Evolutionary conservation across 768 basidiomycete genomes (phyloP).

Genomic region (Auricularia heimuer): DNA sequence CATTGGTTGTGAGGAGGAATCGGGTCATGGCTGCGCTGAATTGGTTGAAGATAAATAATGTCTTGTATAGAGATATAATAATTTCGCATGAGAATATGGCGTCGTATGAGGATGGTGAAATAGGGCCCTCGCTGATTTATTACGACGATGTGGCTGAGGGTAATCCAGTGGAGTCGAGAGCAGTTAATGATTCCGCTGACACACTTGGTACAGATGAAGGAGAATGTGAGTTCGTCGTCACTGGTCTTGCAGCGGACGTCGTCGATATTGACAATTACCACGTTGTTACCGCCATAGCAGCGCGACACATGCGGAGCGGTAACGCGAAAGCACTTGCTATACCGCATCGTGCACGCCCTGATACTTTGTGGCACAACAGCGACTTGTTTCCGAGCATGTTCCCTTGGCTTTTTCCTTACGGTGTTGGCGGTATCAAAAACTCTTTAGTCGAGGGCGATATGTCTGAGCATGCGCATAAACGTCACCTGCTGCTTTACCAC

Average conservation of each 20-base stretch:
- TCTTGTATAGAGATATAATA: slow-evolving; percentile 21
- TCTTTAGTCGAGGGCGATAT: neutral
- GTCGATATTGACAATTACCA: neutral
- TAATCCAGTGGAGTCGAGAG: slow-evolving; percentile 17
- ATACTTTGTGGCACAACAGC: neutral
- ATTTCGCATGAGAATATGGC: slow-evolving; percentile 18
- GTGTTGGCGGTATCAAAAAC: neutral
- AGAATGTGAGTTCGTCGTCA: slow-evolving; percentile 18
- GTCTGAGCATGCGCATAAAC: slow-evolving; percentile 16
- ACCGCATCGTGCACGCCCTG: neutral
- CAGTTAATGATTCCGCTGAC: slow-evolving; percentile 18
- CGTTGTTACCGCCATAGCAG: neutral
- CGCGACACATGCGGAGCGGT: neutral
- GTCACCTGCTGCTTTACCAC: slow-evolving; percentile 26
- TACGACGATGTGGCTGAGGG: slow-evolving; percentile 12
- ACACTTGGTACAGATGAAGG: slow-evolving; percentile 9
- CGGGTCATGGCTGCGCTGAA: slow-evolving; percentile 19
- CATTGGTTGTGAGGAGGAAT: slow-evolving; percentile 16
- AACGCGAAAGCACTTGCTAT: neutral
- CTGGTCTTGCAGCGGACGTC: slow-evolving; percentile 7
- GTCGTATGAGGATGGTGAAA: neutral
- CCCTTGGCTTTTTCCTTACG: slow-evolving; percentile 4
- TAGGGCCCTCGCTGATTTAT: slow-evolving; percentile 14
- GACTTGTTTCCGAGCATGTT: neutral
- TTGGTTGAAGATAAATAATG: slow-evolving; percentile 27